Evolutionary conservation across 2,329 filamentous ascomycete genomes (phyloP).

Genomic region (Myriosclerotinia duriaeana): DNA sequence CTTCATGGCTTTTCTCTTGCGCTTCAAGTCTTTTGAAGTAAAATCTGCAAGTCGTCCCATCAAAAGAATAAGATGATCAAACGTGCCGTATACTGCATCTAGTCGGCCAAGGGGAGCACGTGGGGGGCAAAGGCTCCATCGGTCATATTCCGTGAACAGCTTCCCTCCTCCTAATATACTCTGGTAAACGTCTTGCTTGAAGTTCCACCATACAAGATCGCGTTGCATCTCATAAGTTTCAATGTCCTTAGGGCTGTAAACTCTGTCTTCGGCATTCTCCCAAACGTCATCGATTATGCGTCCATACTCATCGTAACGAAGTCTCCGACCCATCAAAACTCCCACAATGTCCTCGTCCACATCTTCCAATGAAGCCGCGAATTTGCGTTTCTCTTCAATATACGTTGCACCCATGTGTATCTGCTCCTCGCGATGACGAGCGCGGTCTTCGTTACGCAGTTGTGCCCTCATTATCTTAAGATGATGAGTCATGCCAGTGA

Average conservation of each 20-base stretch:
- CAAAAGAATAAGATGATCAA: conserved; percentile 82
- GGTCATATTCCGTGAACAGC: conserved; percentile 73
- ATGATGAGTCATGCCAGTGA: conserved; percentile 67
- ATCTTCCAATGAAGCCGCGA: conserved; percentile 42
- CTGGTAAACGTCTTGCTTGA: conserved; percentile 90
- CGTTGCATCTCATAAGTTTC: conserved; percentile 77
- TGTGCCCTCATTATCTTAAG: conserved; percentile 61
- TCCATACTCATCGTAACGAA: conserved; percentile 59
- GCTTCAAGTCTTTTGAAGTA: conserved; percentile 69
- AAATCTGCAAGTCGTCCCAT: conserved; percentile 80
- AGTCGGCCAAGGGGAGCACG: conserved; percentile 74
- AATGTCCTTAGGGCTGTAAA: conserved; percentile 57
- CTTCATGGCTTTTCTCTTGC: conserved; percentile 71
- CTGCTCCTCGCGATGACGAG: conserved; percentile 22
- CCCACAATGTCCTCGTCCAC: conserved; percentile 59
- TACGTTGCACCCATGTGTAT: conserved; percentile 15
- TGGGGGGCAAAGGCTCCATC: conserved; percentile 86
- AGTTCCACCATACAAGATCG: conserved; percentile 95
- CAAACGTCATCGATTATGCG: conserved; percentile 42
- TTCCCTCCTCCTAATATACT: conserved; percentile 83
- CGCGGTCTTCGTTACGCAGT: conserved; percentile 33
- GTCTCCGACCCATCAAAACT: conserved; percentile 54
- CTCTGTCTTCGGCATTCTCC: conserved; percentile 25
- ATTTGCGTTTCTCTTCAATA: conserved; percentile 28
- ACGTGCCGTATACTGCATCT: conserved; percentile 79